Conservation (phyloP, 345 rosid species). For the Hibiscus syriacus region DNA sequence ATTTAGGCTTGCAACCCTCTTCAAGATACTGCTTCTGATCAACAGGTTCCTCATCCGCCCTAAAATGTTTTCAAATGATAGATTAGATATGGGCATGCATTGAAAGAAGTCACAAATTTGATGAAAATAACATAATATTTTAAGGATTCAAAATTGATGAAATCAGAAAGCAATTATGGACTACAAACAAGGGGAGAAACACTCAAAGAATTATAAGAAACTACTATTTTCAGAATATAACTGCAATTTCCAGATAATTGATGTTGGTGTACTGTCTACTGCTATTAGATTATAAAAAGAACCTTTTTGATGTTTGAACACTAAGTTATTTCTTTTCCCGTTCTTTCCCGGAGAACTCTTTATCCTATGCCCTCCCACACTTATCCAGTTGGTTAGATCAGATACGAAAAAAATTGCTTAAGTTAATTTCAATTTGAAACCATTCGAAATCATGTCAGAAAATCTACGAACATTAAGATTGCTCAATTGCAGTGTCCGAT, state of each 20-base stretch:
- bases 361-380: background rate
- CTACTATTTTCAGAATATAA: background rate
- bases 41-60: conserved; percentile 67
- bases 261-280: background rate
- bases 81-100: background rate
- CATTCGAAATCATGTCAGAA: background rate
- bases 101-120: background rate
- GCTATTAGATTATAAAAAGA: background rate
- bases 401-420: background rate
- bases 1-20: conserved; percentile 61
- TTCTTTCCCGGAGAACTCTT: background rate
- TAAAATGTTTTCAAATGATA: conserved; percentile 2
- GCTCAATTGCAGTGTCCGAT: background rate
- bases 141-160: background rate
- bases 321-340: background rate
- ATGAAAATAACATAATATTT: background rate
- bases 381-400: background rate
- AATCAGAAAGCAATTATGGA: background rate
- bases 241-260: background rate
- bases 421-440: background rate
- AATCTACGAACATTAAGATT: background rate
- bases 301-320: background rate
- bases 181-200: background rate
- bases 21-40: conserved; percentile 55
- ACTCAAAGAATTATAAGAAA: background rate